phyloP scores from a whole-genome alignment of 2,329 filamentous ascomycete genomes.

The Fusarium burgessii region DNA sequence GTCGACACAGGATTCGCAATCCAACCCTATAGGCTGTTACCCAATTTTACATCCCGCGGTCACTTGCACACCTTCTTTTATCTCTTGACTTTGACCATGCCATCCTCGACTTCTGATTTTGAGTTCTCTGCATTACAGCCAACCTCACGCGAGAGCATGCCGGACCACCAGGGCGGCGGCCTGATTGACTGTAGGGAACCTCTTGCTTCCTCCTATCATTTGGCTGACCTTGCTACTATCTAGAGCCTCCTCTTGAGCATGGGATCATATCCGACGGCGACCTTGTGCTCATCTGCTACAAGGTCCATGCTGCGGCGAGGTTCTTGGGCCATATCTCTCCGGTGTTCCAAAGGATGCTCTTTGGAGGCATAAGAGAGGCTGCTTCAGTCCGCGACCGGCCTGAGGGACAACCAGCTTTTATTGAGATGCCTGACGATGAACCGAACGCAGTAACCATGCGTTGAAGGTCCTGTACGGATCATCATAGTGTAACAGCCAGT shows the following conservation, averaged over 20 bases:
- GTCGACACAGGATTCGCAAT: too few species aligned
- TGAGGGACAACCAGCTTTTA: too few species aligned
- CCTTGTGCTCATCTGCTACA: neutral
- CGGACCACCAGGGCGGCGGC: neutral
- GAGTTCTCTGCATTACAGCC: neutral
- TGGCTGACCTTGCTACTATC: neutral
- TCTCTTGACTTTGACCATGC: neutral
- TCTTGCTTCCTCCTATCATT: neutral
- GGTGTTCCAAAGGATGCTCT: too few species aligned
- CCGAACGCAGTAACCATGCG: too few species aligned
- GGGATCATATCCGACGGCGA: neutral
- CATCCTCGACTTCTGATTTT: neutral
- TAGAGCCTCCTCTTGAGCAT: neutral
- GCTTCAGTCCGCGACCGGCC: too few species aligned
- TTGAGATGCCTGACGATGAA: too few species aligned
- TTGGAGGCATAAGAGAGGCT: too few species aligned
- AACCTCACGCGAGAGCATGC: neutral
- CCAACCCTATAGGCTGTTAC: neutral
- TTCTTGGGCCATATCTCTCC: too few species aligned
- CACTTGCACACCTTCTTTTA: neutral
- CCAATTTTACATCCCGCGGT: neutral
- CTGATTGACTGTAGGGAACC: neutral
- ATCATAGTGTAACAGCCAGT: too few species aligned
- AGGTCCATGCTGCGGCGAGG: too few species aligned
- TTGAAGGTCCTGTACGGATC: too few species aligned